Evolutionary conservation across 2,329 filamentous ascomycete species (phyloP).

Genomic region (Rhytidhysteron rufulum): DNA sequence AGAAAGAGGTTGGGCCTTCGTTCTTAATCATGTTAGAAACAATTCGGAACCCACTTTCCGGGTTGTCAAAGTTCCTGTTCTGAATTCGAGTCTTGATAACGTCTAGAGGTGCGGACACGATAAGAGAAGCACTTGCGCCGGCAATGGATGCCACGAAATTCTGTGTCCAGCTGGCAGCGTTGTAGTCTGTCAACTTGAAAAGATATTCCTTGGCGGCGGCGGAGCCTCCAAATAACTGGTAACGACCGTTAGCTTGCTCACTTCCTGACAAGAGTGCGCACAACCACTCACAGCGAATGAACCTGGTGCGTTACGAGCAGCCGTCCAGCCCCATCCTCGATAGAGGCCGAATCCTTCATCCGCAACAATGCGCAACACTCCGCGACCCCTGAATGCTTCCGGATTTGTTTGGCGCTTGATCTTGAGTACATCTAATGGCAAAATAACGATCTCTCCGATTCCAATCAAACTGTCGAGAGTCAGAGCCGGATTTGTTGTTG

Average conservation of each 20-base stretch:
- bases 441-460: slow-evolving; percentile 92
- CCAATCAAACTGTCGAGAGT: slow-evolving; percentile 68
- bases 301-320: slow-evolving; percentile 91
- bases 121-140: slow-evolving; percentile 88
- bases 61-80: slow-evolving; percentile 98
- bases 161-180: slow-evolving; percentile 87
- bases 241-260: slow-evolving; percentile 5
- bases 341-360: slow-evolving; percentile 97
- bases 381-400: slow-evolving; percentile 92
- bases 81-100: slow-evolving; percentile 98
- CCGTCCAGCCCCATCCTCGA: slow-evolving; percentile 95
- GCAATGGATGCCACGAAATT: slow-evolving; percentile 97
- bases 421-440: slow-evolving; percentile 95
- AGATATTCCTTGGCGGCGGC: slow-evolving; percentile 97
- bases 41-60: slow-evolving; percentile 89
- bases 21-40: slow-evolving; percentile 88
- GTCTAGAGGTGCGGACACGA: slow-evolving; percentile 94
- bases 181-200: slow-evolving; percentile 88
- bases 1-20: slow-evolving; percentile 83
- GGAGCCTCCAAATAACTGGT: slow-evolving; percentile 88
- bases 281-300: slow-evolving; percentile 78
- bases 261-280: slow-evolving; percentile 1
- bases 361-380: slow-evolving; percentile 80
- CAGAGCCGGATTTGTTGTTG: background rate
- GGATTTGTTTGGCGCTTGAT: slow-evolving; percentile 99